Percentiles rank a stretch among this genome's conserved stretches.
Evolutionary conservation across 73 alveolate genomes (phyloP).

Genomic region (Tetrahymena thermophila): DNA sequence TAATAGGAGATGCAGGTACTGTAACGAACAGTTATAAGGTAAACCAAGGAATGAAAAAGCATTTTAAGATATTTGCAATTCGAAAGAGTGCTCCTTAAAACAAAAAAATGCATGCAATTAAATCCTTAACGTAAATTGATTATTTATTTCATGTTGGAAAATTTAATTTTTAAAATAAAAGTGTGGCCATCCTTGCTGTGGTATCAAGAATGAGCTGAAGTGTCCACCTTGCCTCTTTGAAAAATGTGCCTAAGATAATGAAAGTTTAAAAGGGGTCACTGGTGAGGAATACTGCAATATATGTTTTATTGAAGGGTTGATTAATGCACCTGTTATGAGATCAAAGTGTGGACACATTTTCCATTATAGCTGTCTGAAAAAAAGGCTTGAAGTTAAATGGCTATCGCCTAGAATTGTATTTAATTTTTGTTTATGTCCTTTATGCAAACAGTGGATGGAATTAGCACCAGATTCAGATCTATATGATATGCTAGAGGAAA

Average conservation of each 20-base stretch:
- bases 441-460: conserved; percentile 65
- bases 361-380: conserved; percentile 61
- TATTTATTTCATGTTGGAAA: background rate
- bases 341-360: conserved; percentile 67
- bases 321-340: conserved; percentile 55
- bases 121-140: background rate
- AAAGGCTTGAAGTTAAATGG: conserved; percentile 69
- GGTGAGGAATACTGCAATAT: conserved; percentile 70
- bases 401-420: conserved; percentile 76
- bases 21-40: conserved; percentile 42
- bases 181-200: conserved; percentile 79
- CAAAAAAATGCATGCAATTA: conserved; percentile 57
- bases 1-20: conserved; percentile 57
- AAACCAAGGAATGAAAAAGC: background rate
- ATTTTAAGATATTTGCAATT: conserved; percentile 51
- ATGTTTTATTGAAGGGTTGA: conserved; percentile 73
- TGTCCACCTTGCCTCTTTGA: conserved; percentile 70
- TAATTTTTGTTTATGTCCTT: conserved; percentile 68
- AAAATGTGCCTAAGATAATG: conserved; percentile 48
- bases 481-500: conserved; percentile 35
- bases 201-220: conserved; percentile 54
- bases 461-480: conserved; percentile 57
- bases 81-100: conserved; percentile 58
- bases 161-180: background rate
- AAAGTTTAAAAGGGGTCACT: conserved; percentile 43